These are phyloP conservation scores for Geranomyces michiganensis DNA, from an alignment of 192 early-diverging fungal species.

Conservation along the genomic window DNA sequence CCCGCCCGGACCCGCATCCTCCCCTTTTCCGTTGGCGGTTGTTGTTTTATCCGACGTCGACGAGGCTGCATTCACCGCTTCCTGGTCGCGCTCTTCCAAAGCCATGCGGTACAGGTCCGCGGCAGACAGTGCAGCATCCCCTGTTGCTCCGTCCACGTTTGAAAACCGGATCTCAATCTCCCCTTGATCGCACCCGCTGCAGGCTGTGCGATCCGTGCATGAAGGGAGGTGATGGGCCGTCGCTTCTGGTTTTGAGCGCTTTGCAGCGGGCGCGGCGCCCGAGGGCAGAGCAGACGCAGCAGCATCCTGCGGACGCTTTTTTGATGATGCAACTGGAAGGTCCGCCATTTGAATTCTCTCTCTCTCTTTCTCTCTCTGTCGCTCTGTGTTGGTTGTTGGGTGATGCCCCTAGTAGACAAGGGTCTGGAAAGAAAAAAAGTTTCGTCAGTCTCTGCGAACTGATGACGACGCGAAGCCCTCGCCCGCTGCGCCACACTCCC, in stretches of 20 bases:
- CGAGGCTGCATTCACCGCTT: no score
- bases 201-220: conserved; percentile 18
- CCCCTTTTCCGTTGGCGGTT: background rate
- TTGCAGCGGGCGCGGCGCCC: background rate
- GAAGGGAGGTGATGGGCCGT: conserved; percentile 1
- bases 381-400: no score
- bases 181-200: conserved; percentile 23
- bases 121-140: conserved; percentile 4
- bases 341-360: no score
- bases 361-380: no score
- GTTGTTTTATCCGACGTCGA: no score
- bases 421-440: no score
- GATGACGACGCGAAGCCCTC: no score
- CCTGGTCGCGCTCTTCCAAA: conserved; percentile 28
- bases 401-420: no score
- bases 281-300: background rate
- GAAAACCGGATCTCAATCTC: conserved; percentile 25
- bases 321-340: no score
- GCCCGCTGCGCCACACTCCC: no score
- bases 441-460: no score
- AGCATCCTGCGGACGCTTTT: background rate
- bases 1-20: background rate
- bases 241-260: background rate
- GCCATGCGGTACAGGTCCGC: conserved; percentile 34
- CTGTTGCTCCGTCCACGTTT: background rate